Evolutionary conservation across 2,329 filamentous ascomycete genomes (phyloP).

Genomic region (Fusarium xylarioides): DNA sequence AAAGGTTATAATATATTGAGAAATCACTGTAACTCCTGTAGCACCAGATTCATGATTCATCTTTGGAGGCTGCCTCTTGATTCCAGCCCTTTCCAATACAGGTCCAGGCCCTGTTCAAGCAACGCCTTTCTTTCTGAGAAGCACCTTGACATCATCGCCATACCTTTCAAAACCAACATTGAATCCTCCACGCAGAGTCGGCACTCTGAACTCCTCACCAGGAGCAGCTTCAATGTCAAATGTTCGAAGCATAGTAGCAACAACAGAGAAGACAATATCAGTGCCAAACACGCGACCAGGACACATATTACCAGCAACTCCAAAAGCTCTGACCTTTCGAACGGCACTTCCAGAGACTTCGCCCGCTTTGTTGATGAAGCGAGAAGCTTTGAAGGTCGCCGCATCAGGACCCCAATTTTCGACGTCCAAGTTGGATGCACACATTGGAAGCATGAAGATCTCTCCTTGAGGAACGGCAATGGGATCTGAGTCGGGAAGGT

Average conservation of each 20-base stretch:
- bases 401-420: conserved; percentile 44
- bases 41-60: not conserved
- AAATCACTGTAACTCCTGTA: not conserved
- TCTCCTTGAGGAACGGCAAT: conserved; percentile 42
- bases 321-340: conserved; percentile 45
- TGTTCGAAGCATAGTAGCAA: conserved; percentile 39
- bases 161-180: conserved; percentile 47
- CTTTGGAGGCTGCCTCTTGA: too few relatives aligned
- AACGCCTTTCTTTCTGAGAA: conserved; percentile 26
- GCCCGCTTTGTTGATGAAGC: conserved; percentile 42
- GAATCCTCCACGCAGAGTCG: conserved; percentile 37
- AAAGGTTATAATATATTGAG: not conserved
- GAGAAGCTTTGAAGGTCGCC: conserved; percentile 37
- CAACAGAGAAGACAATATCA: conserved; percentile 42
- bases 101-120: not conserved
- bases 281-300: conserved; percentile 45
- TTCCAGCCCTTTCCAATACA: too few relatives aligned
- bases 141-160: conserved; percentile 41
- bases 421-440: conserved; percentile 43
- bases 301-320: conserved; percentile 46
- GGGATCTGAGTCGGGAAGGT: conserved; percentile 19
- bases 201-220: conserved; percentile 32
- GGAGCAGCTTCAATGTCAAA: conserved; percentile 40
- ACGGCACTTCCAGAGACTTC: conserved; percentile 31
- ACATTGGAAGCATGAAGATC: conserved; percentile 47